phyloP scores from a whole-genome alignment of 1,284 basidiomycete genomes.

The Hemileccinum hortonii region DNA sequence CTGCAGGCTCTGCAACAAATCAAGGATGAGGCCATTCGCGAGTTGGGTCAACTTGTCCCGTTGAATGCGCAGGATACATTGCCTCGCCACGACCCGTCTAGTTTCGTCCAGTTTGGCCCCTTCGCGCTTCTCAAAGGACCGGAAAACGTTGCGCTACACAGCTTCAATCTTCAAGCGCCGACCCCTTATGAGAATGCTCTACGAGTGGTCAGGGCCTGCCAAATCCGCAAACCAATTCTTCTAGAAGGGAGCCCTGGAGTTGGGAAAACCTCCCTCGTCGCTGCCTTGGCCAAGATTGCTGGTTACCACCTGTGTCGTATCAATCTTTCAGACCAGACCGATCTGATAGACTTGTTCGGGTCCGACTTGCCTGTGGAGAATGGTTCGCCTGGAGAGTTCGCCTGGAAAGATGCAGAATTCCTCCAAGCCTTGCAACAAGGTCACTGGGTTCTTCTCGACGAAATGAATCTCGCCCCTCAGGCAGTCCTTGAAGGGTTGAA shows the following conservation, averaged over 20 bases:
- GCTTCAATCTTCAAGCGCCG: conserved; percentile 85
- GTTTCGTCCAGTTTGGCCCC: conserved; percentile 65
- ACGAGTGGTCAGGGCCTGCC: conserved; percentile 88
- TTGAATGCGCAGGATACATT: conserved; percentile 32
- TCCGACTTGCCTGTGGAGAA: conserved; percentile 96
- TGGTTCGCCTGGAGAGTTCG: conserved; percentile 89
- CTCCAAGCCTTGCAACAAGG: conserved; percentile 90
- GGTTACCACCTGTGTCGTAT: conserved; percentile 89
- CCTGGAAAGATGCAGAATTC: conserved; percentile 98
- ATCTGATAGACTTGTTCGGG: conserved; percentile 95
- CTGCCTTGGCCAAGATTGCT: conserved; percentile 81
- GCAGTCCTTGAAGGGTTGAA: conserved; percentile 97
- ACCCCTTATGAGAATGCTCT: conserved; percentile 89
- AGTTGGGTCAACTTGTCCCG: conserved; percentile 55
- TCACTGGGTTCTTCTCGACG: conserved; percentile 96
- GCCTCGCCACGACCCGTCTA: conserved; percentile 37
- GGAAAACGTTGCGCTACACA: conserved; percentile 33
- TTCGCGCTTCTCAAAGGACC: conserved; percentile 74
- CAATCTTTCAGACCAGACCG: conserved; percentile 98
- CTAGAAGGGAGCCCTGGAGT: conserved; percentile 98
- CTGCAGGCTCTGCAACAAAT: conserved; percentile 47
- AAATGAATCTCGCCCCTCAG: conserved; percentile 98
- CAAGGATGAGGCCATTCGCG: conserved; percentile 47
- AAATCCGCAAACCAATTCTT: conserved; percentile 89
- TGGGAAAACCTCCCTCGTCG: conserved; percentile 96